Evolutionary conservation across 169 alveolate species (phyloP).

Genomic region (Plasmodium knowlesi): DNA sequence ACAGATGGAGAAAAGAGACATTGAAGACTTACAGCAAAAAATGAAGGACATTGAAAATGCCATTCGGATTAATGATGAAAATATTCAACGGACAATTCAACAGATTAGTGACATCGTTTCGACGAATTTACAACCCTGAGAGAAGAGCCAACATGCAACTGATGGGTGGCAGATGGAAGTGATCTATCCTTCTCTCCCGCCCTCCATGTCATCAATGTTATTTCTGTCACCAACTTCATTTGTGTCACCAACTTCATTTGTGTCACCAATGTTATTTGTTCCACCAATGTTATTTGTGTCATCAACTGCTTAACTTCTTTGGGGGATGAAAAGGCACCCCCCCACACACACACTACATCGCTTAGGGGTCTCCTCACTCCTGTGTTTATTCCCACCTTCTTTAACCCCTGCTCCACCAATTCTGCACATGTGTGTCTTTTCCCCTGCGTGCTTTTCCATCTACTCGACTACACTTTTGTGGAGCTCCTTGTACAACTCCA

Average conservation of each 20-base stretch:
- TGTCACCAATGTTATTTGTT: background rate
- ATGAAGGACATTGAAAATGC: conserved; percentile 35
- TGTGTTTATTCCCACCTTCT: background rate
- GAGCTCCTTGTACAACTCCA: conserved; percentile 56
- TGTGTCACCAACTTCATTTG: background rate
- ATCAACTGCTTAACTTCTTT: background rate
- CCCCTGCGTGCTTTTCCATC: background rate
- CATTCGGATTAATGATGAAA: conserved; percentile 16
- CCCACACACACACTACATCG: too few relatives aligned
- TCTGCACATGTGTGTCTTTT: background rate
- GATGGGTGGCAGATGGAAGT: background rate
- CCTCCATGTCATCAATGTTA: background rate
- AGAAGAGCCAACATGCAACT: background rate
- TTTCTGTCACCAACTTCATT: too few relatives aligned
- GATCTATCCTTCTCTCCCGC: background rate
- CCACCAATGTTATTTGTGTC: background rate
- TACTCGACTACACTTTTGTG: conserved; percentile 33
- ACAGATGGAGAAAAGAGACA: conserved; percentile 29
- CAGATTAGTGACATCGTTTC: conserved; percentile 41
- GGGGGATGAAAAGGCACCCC: background rate
- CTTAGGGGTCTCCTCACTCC: background rate
- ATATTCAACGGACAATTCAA: conserved; percentile 28
- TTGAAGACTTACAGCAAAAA: conserved; percentile 30
- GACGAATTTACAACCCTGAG: conserved; percentile 2
- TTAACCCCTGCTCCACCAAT: background rate